Evolutionary conservation across 2,329 filamentous ascomycete species (phyloP).

Genomic region (Paecilomyces niveus): DNA sequence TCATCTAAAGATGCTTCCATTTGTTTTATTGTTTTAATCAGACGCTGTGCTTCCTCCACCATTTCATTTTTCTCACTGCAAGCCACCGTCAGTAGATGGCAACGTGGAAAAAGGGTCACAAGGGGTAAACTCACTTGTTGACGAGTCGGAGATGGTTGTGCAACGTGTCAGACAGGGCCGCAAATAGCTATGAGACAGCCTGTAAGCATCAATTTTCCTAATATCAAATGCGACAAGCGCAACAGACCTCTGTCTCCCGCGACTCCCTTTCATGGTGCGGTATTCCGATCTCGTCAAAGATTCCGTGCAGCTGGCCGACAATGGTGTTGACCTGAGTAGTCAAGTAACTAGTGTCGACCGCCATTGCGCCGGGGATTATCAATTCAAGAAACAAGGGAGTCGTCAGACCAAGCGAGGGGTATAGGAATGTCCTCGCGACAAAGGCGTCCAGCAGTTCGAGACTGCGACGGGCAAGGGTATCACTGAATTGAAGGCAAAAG

Average conservation of each 20-base stretch:
- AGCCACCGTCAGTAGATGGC: conserved; percentile 6
- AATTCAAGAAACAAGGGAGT: conserved; percentile 3
- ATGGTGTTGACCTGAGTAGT: conserved; percentile 93
- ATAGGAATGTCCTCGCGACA: conserved; percentile 1
- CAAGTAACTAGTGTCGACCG: conserved; percentile 86
- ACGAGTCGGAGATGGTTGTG: conserved; percentile 84
- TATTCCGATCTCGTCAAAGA: conserved; percentile 98
- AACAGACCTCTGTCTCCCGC: conserved; percentile 75
- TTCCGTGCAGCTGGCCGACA: conserved; percentile 82
- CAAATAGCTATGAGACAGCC: conserved; percentile 61
- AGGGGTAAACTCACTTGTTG: conserved; percentile 47
- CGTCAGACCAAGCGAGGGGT: background rate
- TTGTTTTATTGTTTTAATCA: conserved; percentile 80
- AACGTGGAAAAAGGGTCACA: background rate
- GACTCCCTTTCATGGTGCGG: conserved; percentile 83
- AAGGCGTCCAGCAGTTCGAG: background rate
- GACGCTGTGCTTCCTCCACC: conserved; percentile 79
- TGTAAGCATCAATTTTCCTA: conserved; percentile 9
- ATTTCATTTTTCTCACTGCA: conserved; percentile 76
- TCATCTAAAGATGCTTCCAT: conserved; percentile 90
- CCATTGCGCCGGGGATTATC: conserved; percentile 20
- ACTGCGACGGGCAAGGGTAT: background rate
- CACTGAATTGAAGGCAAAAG: background rate
- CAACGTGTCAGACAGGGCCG: conserved; percentile 82
- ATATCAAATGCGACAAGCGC: conserved; percentile 2